These are phyloP conservation scores for Diaporthe batatas DNA, from an alignment of 2,329 filamentous ascomycete species.

Conservation along the genomic window DNA sequence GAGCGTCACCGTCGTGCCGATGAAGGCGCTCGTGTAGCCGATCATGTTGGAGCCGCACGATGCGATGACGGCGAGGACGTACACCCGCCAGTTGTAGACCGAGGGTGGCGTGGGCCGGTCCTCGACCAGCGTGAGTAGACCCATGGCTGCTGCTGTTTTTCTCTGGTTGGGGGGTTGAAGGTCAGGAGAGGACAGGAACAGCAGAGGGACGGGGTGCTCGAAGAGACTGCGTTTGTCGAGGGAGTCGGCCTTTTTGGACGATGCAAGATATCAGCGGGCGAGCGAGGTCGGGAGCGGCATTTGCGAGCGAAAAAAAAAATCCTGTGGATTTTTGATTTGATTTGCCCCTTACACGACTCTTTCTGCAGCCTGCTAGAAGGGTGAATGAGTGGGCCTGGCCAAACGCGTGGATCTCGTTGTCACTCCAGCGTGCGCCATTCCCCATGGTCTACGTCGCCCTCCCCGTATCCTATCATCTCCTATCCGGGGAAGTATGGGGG, in stretches of 20 bases:
- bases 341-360: conserved; percentile 21
- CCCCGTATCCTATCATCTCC: neutral
- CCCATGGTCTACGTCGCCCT: neutral
- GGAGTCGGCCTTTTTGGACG: conserved; percentile 9
- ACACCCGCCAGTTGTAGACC: conserved; percentile 74
- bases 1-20: conserved; percentile 80
- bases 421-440: conserved; percentile 5
- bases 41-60: conserved; percentile 70
- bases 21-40: conserved; percentile 80
- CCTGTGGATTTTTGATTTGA: neutral
- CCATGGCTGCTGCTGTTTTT: conserved; percentile 46
- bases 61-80: conserved; percentile 65
- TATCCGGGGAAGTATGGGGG: conserved; percentile 18
- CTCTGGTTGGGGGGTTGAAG: neutral
- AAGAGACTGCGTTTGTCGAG: conserved; percentile 5
- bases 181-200: neutral
- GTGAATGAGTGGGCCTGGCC: conserved; percentile 14
- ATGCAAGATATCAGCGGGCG: neutral
- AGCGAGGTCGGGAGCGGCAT: conserved; percentile 17
- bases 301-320: neutral
- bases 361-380: too few species aligned
- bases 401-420: neutral
- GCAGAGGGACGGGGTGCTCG: neutral
- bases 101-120: conserved; percentile 68
- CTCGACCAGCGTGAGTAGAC: conserved; percentile 64